Base-by-base conservation (phyloP, 1,284 basidiomycete species). In the Cerrena zonata region DNA sequence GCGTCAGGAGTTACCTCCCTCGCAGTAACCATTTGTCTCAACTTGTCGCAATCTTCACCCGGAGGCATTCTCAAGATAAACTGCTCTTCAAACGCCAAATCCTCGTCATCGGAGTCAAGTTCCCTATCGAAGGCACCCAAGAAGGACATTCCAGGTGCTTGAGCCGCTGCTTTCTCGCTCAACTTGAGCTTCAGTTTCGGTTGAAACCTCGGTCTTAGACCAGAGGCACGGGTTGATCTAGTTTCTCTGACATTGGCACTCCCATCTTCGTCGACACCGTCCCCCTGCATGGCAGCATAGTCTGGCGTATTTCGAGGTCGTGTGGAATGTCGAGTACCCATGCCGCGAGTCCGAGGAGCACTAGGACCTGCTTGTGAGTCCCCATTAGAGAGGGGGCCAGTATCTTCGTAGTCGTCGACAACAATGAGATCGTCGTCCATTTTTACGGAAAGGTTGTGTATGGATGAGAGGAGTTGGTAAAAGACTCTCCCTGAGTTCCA, bases 21-120 rank as follows among this genome's bases (percentile, higher is more conserved):
- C 43, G 83, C 74, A 47, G 81, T 78, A 11, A 95, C 84, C 77
- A 91, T 84, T 71, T 91, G 91, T 61, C 81, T 79, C 53, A 96
- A 60, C 57, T 79, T 84, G 44, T 89, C 85, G 47, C 80, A 82
- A 58, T 91, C 89, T 51, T 89, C 86, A 0, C 89, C 90, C 3
- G 85, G 82, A 0, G 93, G 93, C 75, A 99, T 84, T 38, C 94
- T 73, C 26, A 99, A 73, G 51, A 99, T 86, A 65, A 99, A 96
- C 64, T 99, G 95, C 70, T 99, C 96, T 69, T 99, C 96, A 62
- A 99, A 98, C 3, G 86, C 85, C 52, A 99, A 69, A 47, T 98
- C 94, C 55, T 96, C 92, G 54, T 95, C 91, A 58, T 89, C 88
- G 54, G 91, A 94, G 67, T 99, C 95, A 49, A 99, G 74, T 65